Evolutionary conservation across 441 rosid genomes (phyloP), one percentile per base, ranked within the genome.

Genomic region (Viola pubescens): DNA sequence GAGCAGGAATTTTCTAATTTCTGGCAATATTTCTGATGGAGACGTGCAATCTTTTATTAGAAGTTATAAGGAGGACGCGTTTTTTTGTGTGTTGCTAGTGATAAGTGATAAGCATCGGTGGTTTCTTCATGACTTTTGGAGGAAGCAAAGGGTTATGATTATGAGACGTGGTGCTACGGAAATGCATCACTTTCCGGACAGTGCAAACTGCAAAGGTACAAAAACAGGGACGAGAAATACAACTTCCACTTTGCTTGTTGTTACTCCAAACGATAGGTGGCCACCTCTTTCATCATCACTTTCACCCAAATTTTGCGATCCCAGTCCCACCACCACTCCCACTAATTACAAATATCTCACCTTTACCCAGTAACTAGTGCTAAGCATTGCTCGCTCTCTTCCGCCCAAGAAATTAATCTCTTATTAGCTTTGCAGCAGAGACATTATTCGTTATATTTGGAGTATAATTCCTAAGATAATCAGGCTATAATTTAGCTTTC

Each of bases 41-140:
- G 19, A 16, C 19, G 19, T 16, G 19, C 19, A 16, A 16, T 16
- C 19, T 16, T 16, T 16, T 16, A 16, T 16, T 16, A 16, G 19
- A 16, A 16, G 19, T 16, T 16, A 16, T 16, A 16, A 16, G 19
- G 19, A 41, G 45, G 45, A 42, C 6, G 6, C 45, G 7, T 0
- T 42, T 42, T 42, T 0, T 42, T 9, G n/a, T 43, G 10, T 9
- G 10, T 43, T 6, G 10, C 46, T 43, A 43, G 3, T 9, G 46
- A 43, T 43, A 9, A 6, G 10, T 43, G 7, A 6, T 43, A 3
- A 9, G 10, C 46, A 43, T 9, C 7, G 0, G 46, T 9, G 2
- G 10, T 1, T 58, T 67, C 67, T 70, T 19, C 60, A 13, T 51
- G 73, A 39, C 77, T 66, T 59, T 64, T 62, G 66, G 77, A 49